These are phyloP conservation scores for Holtermanniella nyarrowii DNA, from an alignment of 768 basidiomycete species.

Conservation along the genomic window DNA sequence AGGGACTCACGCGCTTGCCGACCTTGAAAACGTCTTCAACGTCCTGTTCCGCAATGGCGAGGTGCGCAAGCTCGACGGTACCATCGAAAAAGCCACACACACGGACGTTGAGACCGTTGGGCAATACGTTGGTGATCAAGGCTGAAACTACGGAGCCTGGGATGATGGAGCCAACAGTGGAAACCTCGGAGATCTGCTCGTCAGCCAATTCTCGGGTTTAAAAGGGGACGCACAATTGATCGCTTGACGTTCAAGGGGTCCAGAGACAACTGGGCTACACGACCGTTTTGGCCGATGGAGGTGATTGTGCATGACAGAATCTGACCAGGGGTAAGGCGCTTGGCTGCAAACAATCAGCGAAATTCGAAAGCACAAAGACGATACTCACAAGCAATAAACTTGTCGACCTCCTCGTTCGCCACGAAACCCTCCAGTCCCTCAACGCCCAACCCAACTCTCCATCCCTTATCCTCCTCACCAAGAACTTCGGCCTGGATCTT, in stretches of 20 bases:
- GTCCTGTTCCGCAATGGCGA: slow-evolving; percentile 45
- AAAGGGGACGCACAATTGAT: slow-evolving; percentile 49
- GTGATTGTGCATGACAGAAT: slow-evolving; percentile 58
- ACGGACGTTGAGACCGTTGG: slow-evolving; percentile 73
- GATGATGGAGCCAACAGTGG: slow-evolving; percentile 66
- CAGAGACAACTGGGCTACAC: slow-evolving; percentile 61
- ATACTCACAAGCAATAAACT: slow-evolving; percentile 28
- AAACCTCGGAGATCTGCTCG: slow-evolving; percentile 61
- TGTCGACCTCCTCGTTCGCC: slow-evolving; percentile 61
- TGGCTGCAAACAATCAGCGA: slow-evolving; percentile 16
- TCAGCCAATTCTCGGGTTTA: too few relatives aligned
- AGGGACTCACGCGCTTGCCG: slow-evolving; percentile 41
- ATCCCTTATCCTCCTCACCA: slow-evolving; percentile 89
- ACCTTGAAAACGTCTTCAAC: slow-evolving; percentile 41
- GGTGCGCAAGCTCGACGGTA: slow-evolving; percentile 71
- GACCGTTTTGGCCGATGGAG: slow-evolving; percentile 62
- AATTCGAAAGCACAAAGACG: background rate
- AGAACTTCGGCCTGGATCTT: slow-evolving; percentile 59
- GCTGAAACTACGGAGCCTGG: slow-evolving; percentile 76
- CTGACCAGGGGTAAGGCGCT: slow-evolving; percentile 53
- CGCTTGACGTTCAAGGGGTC: slow-evolving; percentile 48
- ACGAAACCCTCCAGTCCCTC: slow-evolving; percentile 30
- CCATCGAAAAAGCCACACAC: slow-evolving; percentile 86
- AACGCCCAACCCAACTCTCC: slow-evolving; percentile 75
- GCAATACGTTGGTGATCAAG: slow-evolving; percentile 63